Base-by-base conservation (phyloP, 2,329 filamentous ascomycete species). In the Pseudogymnoascus sp. region DNA sequence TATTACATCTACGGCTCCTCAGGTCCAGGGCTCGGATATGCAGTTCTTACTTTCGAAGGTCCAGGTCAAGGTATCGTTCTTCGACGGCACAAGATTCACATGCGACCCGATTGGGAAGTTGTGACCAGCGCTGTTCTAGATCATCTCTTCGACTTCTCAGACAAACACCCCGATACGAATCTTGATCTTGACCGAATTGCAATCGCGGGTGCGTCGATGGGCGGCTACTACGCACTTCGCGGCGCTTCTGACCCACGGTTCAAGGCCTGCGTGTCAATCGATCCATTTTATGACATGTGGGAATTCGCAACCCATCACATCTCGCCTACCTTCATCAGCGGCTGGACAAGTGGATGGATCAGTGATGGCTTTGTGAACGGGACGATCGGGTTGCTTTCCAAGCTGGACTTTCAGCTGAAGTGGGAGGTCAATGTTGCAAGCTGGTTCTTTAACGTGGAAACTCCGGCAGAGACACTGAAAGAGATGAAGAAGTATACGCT, bases 211-310 rank as follows among this genome's bases (percentile, higher is more conserved):
- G 71, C 73, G 0, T 74, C 74, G 2, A 70, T 80, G 65, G 79
- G 80, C 2, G 80, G 74, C 0, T 81, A 81, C 64, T 76, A 74
- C 58, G 76, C 79, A 1, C 71, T 81, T 5, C 75, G 80, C 0
- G 75, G 68, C 1, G 76, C 75, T 0, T 66, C 68, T 0, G 78
- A 80, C 66, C 63, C 71, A 0, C 74, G 79, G 0, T 69, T 81
- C 71, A 76, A 74, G 62, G 79, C 78, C 0, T 79, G 75, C 63
- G 68, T 81, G 4, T 66, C 72, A 5, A 67, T 76, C 15, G 76
- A 78, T 60, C 65, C 67, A 1, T 71, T 75, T 51, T 77, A 74
- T 68, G 68, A 70, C 64, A 63, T 77, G 63, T 74, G 66, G 62
- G 70, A 72, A 58, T 63, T 75, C 17, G 69, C 66, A 10, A 62